Evolutionary conservation across 116 monocot genomes (phyloP).

Genomic region (Thalassia testudinum): DNA sequence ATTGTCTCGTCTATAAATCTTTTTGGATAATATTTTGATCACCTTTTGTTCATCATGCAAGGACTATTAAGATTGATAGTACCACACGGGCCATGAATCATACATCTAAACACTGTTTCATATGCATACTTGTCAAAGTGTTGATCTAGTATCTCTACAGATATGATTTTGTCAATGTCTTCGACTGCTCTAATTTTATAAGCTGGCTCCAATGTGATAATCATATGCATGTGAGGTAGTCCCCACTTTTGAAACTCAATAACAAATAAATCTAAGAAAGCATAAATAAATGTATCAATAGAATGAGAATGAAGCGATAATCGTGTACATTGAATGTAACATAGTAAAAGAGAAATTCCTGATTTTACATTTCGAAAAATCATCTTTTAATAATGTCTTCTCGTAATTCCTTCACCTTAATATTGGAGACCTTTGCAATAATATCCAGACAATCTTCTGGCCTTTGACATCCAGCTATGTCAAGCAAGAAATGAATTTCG

Average conservation of each 20-base stretch:
- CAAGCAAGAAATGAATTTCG: not conserved
- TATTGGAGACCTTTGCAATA: conserved; percentile 1
- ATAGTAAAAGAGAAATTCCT: not conserved
- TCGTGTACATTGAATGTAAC: not conserved
- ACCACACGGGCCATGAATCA: conserved; percentile 9
- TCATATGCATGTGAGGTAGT: conserved; percentile 1
- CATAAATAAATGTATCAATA: not conserved
- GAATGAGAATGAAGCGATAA: not conserved
- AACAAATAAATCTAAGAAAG: not conserved
- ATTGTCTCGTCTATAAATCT: not conserved
- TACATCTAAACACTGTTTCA: not conserved
- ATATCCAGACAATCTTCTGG: conserved; percentile 4
- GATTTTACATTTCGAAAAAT: conserved; percentile 1
- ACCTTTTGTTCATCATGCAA: conserved; percentile 3
- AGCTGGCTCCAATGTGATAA: not conserved
- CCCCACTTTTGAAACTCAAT: conserved; percentile 6
- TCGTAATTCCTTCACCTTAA: conserved; percentile 1
- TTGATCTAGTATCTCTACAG: not conserved
- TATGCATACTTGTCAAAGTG: not conserved
- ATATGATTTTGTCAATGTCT: conserved; percentile 4
- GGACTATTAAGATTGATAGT: not conserved
- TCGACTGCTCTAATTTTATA: not conserved
- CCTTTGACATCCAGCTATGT: not conserved
- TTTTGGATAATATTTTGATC: conserved; percentile 7
- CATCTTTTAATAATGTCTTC: not conserved